Evolutionary conservation across 495 filamentous ascomycete species (phyloP), one percentile per base, ranked within the genome.

Genomic region (Penicillium cosmopolitanum): DNA sequence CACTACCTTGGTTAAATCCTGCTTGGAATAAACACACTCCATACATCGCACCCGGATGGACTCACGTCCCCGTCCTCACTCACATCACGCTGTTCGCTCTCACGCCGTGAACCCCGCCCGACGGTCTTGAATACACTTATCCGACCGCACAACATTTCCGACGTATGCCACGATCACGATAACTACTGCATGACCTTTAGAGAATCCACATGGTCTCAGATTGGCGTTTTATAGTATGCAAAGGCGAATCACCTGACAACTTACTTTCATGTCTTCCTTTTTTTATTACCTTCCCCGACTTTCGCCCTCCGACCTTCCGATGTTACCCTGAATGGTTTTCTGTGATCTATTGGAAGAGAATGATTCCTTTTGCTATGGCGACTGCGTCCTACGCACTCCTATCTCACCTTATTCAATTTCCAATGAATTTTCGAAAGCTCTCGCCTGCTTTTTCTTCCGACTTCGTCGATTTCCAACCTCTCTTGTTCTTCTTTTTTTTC

Each of bases 91-190:
- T 48, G 51, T 42, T 59, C 54, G 43, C 50, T 48, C 56, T 52
- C 58, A 57, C 60, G 62, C 64, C 50, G 53, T 25, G 55, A 61
- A 53, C 55, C 51, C 58, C 50, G 63, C 58, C 19, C 53, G 36
- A 64, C 61, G 60, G 64, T 65, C 61, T 54, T 53, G 5, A 4
- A 12, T 16, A 8, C 61, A 66, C 66, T 50, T 62, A 16, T 56
- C 71, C 69, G 67, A 70, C 69, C 69, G 73, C 63, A 62, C 68
- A 70, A 66, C 42, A 55, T 64, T 64, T 66, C 38, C 70, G 62
- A 76, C 71, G 71, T 71, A 75, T 73, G 73, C 73, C 73, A 77
- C 69, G 74, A 77, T 77, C 74, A 79, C 66, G 76, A 79, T 74
- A 75, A 69, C 69, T 71, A 64, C 69, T 74, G 76, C 76, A 79